A percentile compares a stretch with the other conserved stretches of the same genome.
Conservation (phyloP, 148 eudicot genomes). For the Cornus florida region DNA sequence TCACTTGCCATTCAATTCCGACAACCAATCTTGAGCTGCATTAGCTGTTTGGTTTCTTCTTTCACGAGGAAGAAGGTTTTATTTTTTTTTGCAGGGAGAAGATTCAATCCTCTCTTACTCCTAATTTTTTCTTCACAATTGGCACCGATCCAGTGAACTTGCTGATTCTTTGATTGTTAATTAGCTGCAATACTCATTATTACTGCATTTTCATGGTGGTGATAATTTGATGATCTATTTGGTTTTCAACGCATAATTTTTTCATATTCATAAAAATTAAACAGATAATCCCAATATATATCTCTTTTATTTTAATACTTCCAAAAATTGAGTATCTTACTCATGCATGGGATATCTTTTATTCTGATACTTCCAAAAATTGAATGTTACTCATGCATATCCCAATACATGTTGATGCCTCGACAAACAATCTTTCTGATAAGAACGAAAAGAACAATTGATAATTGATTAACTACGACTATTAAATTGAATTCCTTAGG, state of each 20-base stretch:
- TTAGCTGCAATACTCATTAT: neutral
- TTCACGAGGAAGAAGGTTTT: neutral
- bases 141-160: neutral
- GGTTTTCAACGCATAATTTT: neutral
- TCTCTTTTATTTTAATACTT: neutral
- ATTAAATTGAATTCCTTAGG: neutral
- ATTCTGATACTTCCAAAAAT: too few relatives aligned
- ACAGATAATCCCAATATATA: too few relatives aligned
- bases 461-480: neutral
- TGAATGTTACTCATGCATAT: too few relatives aligned
- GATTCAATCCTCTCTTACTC: neutral
- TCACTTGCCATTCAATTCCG: neutral
- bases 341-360: too few relatives aligned
- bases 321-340: neutral
- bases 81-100: neutral
- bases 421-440: too few relatives aligned
- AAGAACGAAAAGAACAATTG: neutral
- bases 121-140: neutral
- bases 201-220: neutral
- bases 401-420: too few relatives aligned
- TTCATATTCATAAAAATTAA: too few relatives aligned
- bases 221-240: too few relatives aligned
- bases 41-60: neutral
- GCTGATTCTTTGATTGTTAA: neutral
- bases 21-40: neutral